phyloP scores from a whole-genome alignment of 2,329 filamentous ascomycete species.

The Phymatotrichopsis omnivora region DNA sequence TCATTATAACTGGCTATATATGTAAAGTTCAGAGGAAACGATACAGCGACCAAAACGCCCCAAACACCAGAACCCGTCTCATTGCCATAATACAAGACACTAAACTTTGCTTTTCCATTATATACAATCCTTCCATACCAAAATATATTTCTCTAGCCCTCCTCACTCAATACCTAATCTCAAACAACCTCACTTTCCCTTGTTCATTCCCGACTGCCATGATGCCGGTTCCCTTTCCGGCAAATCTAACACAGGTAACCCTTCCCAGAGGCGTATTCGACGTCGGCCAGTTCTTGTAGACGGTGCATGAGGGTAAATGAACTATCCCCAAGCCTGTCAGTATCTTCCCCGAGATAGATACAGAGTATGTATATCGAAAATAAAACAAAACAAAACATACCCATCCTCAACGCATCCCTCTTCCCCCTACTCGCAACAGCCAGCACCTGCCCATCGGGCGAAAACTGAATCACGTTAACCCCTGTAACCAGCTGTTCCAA shows the following conservation, averaged over 20 bases:
- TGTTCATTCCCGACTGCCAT: conserved; percentile 80
- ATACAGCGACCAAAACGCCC: no score
- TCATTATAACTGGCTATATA: no score
- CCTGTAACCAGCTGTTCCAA: conserved; percentile 84
- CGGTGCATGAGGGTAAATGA: conserved; percentile 82
- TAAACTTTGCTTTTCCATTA: no score
- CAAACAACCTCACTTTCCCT: conserved; percentile 84
- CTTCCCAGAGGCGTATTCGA: conserved; percentile 76
- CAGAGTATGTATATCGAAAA: background rate
- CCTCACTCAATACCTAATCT: no score
- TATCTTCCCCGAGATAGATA: conserved; percentile 6
- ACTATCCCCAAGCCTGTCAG: conserved; percentile 39
- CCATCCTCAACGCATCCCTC: conserved; percentile 70
- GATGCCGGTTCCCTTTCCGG: conserved; percentile 53
- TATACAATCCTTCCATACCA: no score
- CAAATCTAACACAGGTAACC: conserved; percentile 54
- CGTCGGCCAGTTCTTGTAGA: conserved; percentile 96
- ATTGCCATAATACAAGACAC: no score
- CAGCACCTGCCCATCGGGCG: conserved; percentile 79
- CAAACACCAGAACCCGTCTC: no score
- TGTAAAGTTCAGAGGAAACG: no score
- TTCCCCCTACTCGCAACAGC: conserved; percentile 80
- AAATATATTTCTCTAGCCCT: no score
- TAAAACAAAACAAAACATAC: conserved; percentile 33
- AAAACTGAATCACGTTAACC: conserved; percentile 68